phyloP scores from a whole-genome alignment of 2,329 filamentous ascomycete species.

The Botryotinia narcissicola region DNA sequence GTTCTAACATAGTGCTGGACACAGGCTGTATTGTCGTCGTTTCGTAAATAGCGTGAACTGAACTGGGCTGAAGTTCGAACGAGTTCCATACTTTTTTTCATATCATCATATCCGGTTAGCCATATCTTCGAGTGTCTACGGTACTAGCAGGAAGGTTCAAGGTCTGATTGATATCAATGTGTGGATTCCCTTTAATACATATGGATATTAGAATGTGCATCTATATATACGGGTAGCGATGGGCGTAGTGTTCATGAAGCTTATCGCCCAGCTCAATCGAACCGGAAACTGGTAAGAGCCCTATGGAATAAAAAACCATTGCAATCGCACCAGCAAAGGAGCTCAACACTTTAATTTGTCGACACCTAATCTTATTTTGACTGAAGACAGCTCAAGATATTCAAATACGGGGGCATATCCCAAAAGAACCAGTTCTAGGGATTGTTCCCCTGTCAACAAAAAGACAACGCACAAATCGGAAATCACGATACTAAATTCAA shows the following conservation, averaged over 20 bases:
- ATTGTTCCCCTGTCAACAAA: background rate
- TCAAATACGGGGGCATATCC: background rate
- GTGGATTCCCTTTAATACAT: background rate
- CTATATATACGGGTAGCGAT: background rate
- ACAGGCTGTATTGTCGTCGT: background rate
- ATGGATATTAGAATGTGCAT: background rate
- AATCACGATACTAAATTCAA: background rate
- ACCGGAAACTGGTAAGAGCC: background rate
- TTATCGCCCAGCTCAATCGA: background rate
- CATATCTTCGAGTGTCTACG: background rate
- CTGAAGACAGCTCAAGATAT: background rate
- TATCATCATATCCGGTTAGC: background rate
- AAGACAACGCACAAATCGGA: background rate
- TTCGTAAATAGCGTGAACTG: background rate
- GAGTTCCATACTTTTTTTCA: background rate
- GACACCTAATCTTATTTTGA: background rate
- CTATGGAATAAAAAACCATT: background rate
- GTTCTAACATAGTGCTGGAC: background rate
- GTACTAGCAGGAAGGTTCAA: background rate
- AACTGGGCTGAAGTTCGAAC: background rate
- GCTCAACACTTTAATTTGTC: background rate
- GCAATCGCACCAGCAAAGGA: background rate
- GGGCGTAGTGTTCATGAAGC: background rate
- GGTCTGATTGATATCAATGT: background rate
- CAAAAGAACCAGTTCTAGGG: background rate